Conservation (phyloP, 2,329 filamentous ascomycete genomes). For the Aureobasidium lini region DNA sequence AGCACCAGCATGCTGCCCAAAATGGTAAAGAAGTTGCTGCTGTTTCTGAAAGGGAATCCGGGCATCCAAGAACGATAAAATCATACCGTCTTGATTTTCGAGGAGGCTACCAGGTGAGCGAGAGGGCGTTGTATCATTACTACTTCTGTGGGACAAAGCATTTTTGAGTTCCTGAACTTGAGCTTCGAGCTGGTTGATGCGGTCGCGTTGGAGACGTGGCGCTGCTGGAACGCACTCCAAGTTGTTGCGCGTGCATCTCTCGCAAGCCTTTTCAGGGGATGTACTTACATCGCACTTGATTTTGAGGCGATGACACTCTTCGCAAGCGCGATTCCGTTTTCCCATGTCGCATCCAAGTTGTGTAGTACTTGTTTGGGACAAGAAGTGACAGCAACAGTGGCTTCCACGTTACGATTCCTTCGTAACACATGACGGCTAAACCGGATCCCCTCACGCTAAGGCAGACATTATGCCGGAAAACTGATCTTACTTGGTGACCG, state of each 20-base stretch:
- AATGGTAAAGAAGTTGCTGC: not conserved
- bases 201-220: slow-evolving; percentile 21
- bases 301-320: slow-evolving; percentile 22
- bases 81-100: not conserved
- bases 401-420: not conserved
- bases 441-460: not conserved
- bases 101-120: not conserved
- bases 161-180: slow-evolving; percentile 17
- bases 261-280: slow-evolving; percentile 18
- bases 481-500: too few species aligned
- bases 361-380: not conserved
- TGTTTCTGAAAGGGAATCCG: not conserved
- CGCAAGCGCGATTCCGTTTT: slow-evolving; percentile 20
- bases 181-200: slow-evolving; percentile 24
- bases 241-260: slow-evolving; percentile 22
- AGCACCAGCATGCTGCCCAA: not conserved
- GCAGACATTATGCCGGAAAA: not conserved
- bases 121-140: not conserved
- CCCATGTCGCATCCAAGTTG: not conserved
- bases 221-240: slow-evolving; percentile 22
- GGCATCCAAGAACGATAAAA: not conserved
- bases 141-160: not conserved
- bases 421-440: not conserved
- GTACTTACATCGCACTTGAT: slow-evolving; percentile 23
- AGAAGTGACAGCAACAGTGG: not conserved